Evolutionary conservation across 768 basidiomycete species (phyloP), one percentile per base, ranked within the genome.

Genomic region (Cubamyces lactineus): DNA sequence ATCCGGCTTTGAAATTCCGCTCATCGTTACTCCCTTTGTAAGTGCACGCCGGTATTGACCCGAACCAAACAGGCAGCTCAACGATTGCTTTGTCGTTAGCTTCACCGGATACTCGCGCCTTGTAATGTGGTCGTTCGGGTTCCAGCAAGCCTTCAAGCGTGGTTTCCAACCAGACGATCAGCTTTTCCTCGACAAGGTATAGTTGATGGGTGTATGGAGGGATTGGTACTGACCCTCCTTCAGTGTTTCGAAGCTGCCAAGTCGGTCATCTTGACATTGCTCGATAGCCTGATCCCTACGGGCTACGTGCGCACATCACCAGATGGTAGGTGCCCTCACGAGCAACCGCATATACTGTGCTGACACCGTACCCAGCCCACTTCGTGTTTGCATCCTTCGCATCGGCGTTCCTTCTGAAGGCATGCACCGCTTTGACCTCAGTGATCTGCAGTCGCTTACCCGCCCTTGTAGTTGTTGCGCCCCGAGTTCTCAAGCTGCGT

Each of bases 71-170:
- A 26, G 19, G 9, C 8, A 17, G 11, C 16, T 42, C 38, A 49
- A 1, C 34, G 34, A 2, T 28, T 1, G 19, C 7, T 2, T 16
- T 53, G 11, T 23, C 12, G 5, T 17, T 57, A 92, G 90, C 80
- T 79, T 90, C 45, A 86, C 88, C 59, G 84, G 78, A 28, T 93
- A 92, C 68, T 89, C 89, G 39, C 81, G 91, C 16, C 83, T 93
- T 12, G 91, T 93, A 51, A 91, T 92, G 89, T 91, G 84, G 69
- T 92, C 91, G 0, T 92, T 93, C 67, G 91, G 89, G 5, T 92
- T 92, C 75, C 91, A 93, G 65, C 87, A 92, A 66, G 90, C 90
- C 1, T 91, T 84, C 72, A 83, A 87, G 65, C 83, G 87, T 8
- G 88, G 89, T 0, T 81, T 90, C 28, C 79, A 85, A 63, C 73